phyloP scores from a whole-genome alignment of 208 protist genomes.

The Entamoeba dispar region DNA sequence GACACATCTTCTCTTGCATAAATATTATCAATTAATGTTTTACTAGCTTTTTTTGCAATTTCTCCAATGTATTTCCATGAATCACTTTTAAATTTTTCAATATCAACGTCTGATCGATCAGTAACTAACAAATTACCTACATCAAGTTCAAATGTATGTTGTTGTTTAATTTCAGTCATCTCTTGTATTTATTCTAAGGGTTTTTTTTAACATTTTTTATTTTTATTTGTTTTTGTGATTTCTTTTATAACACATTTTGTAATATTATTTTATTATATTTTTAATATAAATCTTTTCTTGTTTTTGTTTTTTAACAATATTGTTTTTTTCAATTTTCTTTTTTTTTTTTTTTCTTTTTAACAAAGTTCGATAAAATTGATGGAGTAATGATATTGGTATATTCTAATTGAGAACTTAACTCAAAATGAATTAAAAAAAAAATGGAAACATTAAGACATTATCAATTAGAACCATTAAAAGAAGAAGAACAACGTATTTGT shows the following conservation, averaged over 20 bases:
- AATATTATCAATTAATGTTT: neutral
- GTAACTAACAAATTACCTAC: neutral
- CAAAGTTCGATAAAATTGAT: too few relatives aligned
- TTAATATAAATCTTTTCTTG: too few relatives aligned
- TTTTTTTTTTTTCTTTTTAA: too few relatives aligned
- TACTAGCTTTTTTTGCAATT: neutral
- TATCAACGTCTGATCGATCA: neutral
- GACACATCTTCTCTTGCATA: neutral
- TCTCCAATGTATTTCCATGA: neutral
- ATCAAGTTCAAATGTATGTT: neutral
- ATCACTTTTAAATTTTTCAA: neutral
- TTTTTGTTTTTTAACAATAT: too few relatives aligned
- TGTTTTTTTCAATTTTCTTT: too few relatives aligned
- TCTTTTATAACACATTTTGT: neutral
- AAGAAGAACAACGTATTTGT: neutral
- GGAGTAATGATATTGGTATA: too few relatives aligned
- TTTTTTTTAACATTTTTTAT: neutral
- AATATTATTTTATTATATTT: too few relatives aligned
- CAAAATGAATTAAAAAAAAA: neutral
- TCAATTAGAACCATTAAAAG: neutral
- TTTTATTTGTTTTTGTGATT: neutral
- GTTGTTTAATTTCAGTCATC: neutral
- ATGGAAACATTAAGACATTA: neutral
- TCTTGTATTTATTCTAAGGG: neutral
- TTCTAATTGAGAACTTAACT: neutral